A percentile compares a stretch with the other conserved stretches of the same genome.
These are phyloP conservation scores for Eucalyptus shirleyi DNA, from an alignment of 345 rosid genomes.

Conservation along the genomic window DNA sequence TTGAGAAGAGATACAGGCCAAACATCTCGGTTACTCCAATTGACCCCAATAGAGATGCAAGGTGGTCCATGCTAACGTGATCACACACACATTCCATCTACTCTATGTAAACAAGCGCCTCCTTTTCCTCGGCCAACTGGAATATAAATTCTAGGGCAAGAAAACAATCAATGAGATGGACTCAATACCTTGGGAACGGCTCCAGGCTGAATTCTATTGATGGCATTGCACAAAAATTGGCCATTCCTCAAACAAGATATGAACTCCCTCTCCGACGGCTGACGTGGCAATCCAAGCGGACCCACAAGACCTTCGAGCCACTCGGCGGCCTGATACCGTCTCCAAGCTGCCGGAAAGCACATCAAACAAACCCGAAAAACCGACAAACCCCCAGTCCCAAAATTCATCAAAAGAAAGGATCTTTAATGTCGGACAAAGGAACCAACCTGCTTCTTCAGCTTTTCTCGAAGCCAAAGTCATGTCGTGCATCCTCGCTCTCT, in stretches of 20 bases:
- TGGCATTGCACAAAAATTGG: conserved; percentile 64
- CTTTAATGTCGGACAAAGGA: not conserved
- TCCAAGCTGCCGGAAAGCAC: conserved; percentile 37
- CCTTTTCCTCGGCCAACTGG: not conserved
- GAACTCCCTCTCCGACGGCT: conserved; percentile 86
- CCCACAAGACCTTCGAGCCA: conserved; percentile 80
- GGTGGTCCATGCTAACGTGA: not conserved
- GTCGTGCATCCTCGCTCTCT: conserved; percentile 46
- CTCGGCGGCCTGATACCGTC: conserved; percentile 59
- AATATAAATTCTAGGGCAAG: not conserved
- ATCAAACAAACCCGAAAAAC: not conserved
- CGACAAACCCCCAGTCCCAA: not conserved
- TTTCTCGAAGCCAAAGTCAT: conserved; percentile 74
- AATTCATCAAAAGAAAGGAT: not conserved
- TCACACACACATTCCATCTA: not conserved
- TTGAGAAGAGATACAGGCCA: not conserved
- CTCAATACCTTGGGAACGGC: conserved; percentile 64
- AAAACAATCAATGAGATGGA: not conserved
- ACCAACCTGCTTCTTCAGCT: conserved; percentile 85
- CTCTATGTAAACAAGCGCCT: not conserved
- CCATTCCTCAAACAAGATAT: conserved; percentile 95
- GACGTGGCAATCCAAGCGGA: conserved; percentile 40
- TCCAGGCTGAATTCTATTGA: conserved; percentile 84
- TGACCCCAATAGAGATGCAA: not conserved
- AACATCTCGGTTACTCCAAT: not conserved